A percentile compares a stretch with the other conserved stretches of the same genome.
These are phyloP conservation scores for Blastobotrys muscicola DNA, from an alignment of 805 yeast genomes.

Conservation along the genomic window DNA sequence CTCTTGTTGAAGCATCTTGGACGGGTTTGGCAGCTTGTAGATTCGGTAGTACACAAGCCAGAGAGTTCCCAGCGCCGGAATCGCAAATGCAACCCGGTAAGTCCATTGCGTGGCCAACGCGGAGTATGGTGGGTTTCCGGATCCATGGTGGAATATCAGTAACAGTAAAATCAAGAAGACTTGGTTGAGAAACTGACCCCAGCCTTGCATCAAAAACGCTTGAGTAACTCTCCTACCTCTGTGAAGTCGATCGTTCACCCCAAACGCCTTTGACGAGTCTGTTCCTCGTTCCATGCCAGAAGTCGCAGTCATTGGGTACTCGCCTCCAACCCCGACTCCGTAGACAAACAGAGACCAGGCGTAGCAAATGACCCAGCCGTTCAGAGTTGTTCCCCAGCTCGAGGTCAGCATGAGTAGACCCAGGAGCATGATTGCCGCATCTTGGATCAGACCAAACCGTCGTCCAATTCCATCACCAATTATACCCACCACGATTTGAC, in stretches of 20 bases:
- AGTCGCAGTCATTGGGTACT: slow-evolving; percentile 56
- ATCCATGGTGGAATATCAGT: slow-evolving; percentile 78
- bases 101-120: slow-evolving; percentile 31
- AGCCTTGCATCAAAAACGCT: slow-evolving; percentile 86
- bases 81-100: slow-evolving; percentile 29
- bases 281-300: slow-evolving; percentile 53
- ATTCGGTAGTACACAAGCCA: slow-evolving; percentile 31
- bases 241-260: slow-evolving; percentile 29
- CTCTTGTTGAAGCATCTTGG: slow-evolving; percentile 21
- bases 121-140: slow-evolving; percentile 77
- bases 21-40: slow-evolving; percentile 29
- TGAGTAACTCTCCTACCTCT: slow-evolving; percentile 30
- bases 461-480: slow-evolving; percentile 51
- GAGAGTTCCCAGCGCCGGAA: slow-evolving; percentile 31
- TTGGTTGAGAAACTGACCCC: slow-evolving; percentile 92
- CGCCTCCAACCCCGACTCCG: slow-evolving; percentile 52
- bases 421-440: slow-evolving; percentile 46
- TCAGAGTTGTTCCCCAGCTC: slow-evolving; percentile 45
- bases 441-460: slow-evolving; percentile 50
- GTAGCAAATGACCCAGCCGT: slow-evolving; percentile 46
- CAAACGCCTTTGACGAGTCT: slow-evolving; percentile 17
- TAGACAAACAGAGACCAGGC: slow-evolving; percentile 40
- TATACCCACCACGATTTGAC: slow-evolving; percentile 50
- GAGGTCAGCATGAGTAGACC: slow-evolving; percentile 54
- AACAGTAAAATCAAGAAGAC: slow-evolving; percentile 77